phyloP scores from a whole-genome alignment of 2,329 filamentous ascomycete species.

The Ophiostoma australiae region DNA sequence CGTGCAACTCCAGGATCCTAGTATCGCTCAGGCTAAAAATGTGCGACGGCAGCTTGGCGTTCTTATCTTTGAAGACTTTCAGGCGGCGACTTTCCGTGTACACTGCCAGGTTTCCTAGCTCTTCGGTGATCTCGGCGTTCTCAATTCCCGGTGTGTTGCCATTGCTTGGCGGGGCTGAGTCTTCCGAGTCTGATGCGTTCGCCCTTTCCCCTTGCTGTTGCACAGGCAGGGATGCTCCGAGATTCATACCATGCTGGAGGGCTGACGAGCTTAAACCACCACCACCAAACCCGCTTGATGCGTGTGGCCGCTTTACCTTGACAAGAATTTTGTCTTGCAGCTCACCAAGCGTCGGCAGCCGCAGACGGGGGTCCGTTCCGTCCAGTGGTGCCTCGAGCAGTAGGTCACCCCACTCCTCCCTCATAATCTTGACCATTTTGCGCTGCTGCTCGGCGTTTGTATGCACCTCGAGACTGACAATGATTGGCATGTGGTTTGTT shows the following conservation, averaged over 20 bases:
- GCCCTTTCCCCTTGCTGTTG: constrained; percentile 33
- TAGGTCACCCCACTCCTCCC: constrained; percentile 72
- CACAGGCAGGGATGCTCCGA: constrained; percentile 32
- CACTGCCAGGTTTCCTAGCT: constrained; percentile 68
- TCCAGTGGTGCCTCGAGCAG: constrained; percentile 59
- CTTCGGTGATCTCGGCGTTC: constrained; percentile 55
- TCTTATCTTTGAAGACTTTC: constrained; percentile 62
- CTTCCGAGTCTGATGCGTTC: constrained; percentile 39
- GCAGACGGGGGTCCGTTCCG: constrained; percentile 47
- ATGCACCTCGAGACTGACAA: constrained; percentile 90
- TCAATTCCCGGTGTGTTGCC: constrained; percentile 29
- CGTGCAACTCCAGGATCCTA: constrained; percentile 56
- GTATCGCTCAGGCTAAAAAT: constrained; percentile 89
- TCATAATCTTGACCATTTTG: constrained; percentile 91
- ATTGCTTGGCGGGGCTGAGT: constrained; percentile 34
- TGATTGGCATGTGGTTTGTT: constrained; percentile 71
- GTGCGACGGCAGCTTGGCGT: constrained; percentile 54
- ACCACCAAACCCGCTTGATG: neutral
- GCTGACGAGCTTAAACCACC: constrained; percentile 28
- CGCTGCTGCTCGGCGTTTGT: constrained; percentile 77
- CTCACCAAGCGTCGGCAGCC: constrained; percentile 65
- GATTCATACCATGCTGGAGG: constrained; percentile 30
- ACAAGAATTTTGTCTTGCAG: constrained; percentile 75
- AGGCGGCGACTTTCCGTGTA: constrained; percentile 87
- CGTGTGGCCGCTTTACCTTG: constrained; percentile 64